phyloP scores from a whole-genome alignment of 192 early-diverging fungal genomes.

The Coemansia sp. region DNA sequence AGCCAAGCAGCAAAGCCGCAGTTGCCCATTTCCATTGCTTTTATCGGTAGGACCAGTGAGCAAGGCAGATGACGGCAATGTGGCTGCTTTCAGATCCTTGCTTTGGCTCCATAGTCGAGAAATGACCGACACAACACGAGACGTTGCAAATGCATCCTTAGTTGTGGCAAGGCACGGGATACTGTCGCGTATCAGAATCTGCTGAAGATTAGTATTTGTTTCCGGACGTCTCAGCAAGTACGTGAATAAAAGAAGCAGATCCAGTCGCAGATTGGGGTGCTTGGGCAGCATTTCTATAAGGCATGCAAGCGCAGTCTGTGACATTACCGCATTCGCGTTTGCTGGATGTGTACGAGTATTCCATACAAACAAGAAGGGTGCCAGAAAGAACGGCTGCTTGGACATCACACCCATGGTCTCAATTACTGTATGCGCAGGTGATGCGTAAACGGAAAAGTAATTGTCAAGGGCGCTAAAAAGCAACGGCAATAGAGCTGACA shows the following conservation, averaged over 20 bases:
- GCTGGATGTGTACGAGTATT: neutral
- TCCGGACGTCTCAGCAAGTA: slow-evolving; percentile 13
- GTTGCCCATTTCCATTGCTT: neutral
- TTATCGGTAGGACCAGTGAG: neutral
- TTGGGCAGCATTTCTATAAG: slow-evolving; percentile 6
- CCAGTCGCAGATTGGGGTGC: slow-evolving; percentile 12
- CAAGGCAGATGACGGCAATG: neutral
- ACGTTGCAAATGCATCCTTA: slow-evolving; percentile 26
- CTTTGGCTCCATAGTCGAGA: slow-evolving; percentile 21
- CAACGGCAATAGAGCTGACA: slow-evolving; percentile 10
- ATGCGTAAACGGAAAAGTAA: slow-evolving; percentile 10
- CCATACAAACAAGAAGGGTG: slow-evolving; percentile 30
- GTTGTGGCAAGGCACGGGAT: slow-evolving; percentile 23
- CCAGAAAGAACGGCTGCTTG: slow-evolving; percentile 18
- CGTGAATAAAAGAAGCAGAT: slow-evolving; percentile 27
- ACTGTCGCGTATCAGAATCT: slow-evolving; percentile 13
- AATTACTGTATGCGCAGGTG: neutral
- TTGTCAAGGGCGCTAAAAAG: slow-evolving; percentile 8
- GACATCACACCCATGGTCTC: slow-evolving; percentile 4
- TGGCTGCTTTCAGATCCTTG: neutral
- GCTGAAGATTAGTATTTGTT: slow-evolving; percentile 14
- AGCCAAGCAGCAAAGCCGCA: slow-evolving; percentile 25
- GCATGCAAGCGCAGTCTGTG: slow-evolving; percentile 8
- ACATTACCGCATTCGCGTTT: neutral
- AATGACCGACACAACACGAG: slow-evolving; percentile 25